Base-by-base conservation (phyloP, 2,329 filamentous ascomycete genomes). In the Aspergillus sp. region DNA sequence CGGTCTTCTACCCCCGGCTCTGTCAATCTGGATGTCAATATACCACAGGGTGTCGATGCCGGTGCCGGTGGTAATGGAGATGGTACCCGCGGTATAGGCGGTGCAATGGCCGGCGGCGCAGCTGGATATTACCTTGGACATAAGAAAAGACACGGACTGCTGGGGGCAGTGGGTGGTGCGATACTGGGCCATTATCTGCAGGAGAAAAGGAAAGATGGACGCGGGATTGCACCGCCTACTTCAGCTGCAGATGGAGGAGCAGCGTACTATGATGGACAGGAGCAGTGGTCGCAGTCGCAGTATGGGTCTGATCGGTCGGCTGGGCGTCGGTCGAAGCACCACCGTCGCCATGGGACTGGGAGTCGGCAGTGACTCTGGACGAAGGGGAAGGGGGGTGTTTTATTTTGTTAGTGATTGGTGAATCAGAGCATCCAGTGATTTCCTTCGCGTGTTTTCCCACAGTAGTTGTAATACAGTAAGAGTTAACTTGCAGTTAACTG, bases 121-220 rank as follows among this genome's bases (percentile, higher is more conserved):
- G 82, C 83, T 4, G 85, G 84, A 1, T 81, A 80, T 61, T 80
- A 82, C 61, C 74, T 83, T 6, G 84, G 84, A 17, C 84, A 84
- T 68, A 77, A 82, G 63, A 80, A 77, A 21, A 76, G 82, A n/a
- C 82, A 84, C 63, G 82, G 82, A 3, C 71, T 87, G 31, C 69
- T 87, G 9, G 84, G 84, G 11, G 81, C 83, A 1, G 68, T 87
- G 27, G 81, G 82, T 4, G 84, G 84, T 55, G 84, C 83, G 0
- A 76, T 87, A 46, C 55, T 82, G 2, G 84, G 84, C 2, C 79
- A 76, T 66, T 82, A 84, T 59, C 64, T 83, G 0, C 82, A 85
- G 63, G 79, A 86, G 62, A 80, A 82, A 9, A 11, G 9, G 27
- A 31, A 31, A 11, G 9, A 31, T 31, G 27, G 27, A 11, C 27